phyloP scores from a whole-genome alignment of 73 alveolate species.

The Paraurostyla sp. region DNA sequence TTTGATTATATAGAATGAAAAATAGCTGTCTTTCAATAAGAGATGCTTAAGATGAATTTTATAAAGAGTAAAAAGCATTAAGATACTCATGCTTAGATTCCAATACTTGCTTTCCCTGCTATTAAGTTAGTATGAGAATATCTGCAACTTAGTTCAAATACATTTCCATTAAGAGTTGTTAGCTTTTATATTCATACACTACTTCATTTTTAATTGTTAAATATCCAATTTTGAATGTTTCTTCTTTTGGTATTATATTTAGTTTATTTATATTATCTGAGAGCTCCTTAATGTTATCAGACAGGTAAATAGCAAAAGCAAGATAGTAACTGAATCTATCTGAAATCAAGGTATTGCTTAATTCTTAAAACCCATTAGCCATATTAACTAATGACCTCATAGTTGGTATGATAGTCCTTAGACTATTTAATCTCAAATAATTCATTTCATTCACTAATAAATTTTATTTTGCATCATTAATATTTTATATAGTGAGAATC shows the following conservation, averaged over 20 bases:
- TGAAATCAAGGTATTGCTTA: background rate
- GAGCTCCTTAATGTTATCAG: background rate
- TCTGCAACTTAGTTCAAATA: too few species aligned
- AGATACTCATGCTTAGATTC: background rate
- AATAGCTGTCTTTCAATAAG: background rate
- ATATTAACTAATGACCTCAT: background rate
- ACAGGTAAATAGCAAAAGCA: background rate
- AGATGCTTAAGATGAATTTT: background rate
- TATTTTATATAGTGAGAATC: background rate
- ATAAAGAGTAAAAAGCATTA: background rate
- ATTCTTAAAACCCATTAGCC: constrained; percentile 8
- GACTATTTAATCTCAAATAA: background rate
- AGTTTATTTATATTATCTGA: background rate
- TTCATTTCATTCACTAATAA: background rate
- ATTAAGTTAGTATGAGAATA: too few species aligned
- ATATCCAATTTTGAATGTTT: too few species aligned
- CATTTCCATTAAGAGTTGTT: too few species aligned
- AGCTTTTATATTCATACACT: too few species aligned
- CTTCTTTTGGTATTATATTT: background rate
- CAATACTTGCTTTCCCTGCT: background rate
- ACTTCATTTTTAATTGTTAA: too few species aligned
- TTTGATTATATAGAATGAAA: background rate
- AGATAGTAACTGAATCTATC: background rate
- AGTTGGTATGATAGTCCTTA: background rate
- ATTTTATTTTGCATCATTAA: background rate